Base-by-base conservation (phyloP, 2,329 filamentous ascomycete genomes). In the Aspergillaceae sp. region DNA sequence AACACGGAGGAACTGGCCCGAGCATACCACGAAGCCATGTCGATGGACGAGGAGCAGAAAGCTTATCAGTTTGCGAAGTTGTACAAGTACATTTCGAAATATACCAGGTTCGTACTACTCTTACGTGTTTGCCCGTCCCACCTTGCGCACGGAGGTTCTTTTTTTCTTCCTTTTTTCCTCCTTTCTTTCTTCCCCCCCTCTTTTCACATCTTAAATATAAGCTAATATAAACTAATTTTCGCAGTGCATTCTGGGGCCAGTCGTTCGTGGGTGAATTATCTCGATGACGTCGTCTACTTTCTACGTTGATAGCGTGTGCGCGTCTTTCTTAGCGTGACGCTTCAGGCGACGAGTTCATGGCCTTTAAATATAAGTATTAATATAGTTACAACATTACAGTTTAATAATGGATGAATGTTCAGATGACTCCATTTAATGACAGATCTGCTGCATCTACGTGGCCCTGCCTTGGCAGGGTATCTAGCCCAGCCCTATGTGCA, bases 1-100 rank as follows among this genome's bases (percentile, higher is more conserved):
- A 95, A 95, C 65, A 95, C 88, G 0, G 89, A 95, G 63, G 90
- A 96, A 66, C 75, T 96, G n/a, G 88, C 90, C 41, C 86, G 87
- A 58, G 86, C 89, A 4, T 88, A 95, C 54, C 85, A 94, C 65
- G 87, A 94, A 53, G 87, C 90, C n/a, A 87, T 96, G 35, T 94
- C 88, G 46, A 94, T 96, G 87, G 83, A 82, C 44, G 80, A 87
- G 11, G 87, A 94, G 67, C 84, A 89, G 70, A 82, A 88, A 46
- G 80, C 83, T 50, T 74, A 81, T 49, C 94, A 94, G 68, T 95
- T 86, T 71, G 80, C 83, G 64, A 95, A 94, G 69, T 76, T 96
- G 44, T 85, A 90, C 62, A 86, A 86, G 66, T 96, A 96, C 62
- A 87, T 96, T 46, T 89, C 89, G 70, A 94, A 94, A 73, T 95